A percentile compares a stretch with the other conserved stretches of the same genome.
phyloP scores from a whole-genome alignment of 345 rosid genomes.

The Eucalyptus caleyi region DNA sequence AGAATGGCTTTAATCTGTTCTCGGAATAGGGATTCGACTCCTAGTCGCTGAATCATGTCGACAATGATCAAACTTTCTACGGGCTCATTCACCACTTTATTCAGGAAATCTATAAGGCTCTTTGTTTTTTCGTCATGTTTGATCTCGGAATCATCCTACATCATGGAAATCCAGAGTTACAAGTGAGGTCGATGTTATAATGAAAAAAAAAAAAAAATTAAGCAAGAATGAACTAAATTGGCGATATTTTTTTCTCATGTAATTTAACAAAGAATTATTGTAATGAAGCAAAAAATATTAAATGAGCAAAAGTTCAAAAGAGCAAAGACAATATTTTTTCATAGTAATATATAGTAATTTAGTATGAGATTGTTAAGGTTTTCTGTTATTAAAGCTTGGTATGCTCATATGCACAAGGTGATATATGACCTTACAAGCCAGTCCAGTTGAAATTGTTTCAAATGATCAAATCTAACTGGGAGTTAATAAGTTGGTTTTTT shows the following conservation, averaged over 20 bases:
- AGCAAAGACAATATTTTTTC: too few relatives aligned
- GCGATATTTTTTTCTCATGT: background rate
- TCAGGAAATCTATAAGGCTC: background rate
- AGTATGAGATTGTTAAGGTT: background rate
- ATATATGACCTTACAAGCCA: background rate
- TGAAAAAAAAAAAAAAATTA: too few relatives aligned
- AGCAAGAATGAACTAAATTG: background rate
- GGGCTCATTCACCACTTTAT: background rate
- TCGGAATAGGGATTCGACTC: too few relatives aligned
- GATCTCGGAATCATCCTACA: background rate
- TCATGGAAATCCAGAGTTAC: background rate
- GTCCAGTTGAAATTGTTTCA: background rate
- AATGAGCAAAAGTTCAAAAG: background rate
- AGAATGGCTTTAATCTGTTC: conserved; percentile 21
- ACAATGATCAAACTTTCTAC: background rate
- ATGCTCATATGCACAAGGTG: background rate
- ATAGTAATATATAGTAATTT: background rate
- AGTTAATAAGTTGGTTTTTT: background rate
- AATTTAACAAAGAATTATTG: background rate
- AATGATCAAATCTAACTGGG: background rate
- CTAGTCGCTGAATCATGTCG: too few relatives aligned
- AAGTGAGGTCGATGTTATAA: too few relatives aligned
- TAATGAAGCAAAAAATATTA: background rate
- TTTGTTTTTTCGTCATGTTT: too few relatives aligned
- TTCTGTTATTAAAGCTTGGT: background rate